Conservation (phyloP, 2,329 filamentous ascomycete species). For the Paraphaeosphaeria sporulosa region DNA sequence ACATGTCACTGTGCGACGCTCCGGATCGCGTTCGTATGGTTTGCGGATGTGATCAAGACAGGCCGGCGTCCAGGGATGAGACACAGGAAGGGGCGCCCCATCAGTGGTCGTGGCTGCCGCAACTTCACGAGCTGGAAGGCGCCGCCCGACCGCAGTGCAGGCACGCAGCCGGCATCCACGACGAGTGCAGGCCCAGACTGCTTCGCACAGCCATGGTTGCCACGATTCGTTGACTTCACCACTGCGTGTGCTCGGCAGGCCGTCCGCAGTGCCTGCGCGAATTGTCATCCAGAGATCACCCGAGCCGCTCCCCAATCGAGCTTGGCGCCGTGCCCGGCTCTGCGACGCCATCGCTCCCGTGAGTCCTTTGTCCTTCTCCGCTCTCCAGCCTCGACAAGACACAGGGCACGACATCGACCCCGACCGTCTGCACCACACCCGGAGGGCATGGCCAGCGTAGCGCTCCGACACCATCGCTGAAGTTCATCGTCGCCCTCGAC, state of each 20-base stretch:
- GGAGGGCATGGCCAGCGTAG: slow-evolving; percentile 35
- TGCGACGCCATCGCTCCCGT: slow-evolving; percentile 10
- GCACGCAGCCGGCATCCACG: not conserved
- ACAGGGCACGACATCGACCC: slow-evolving; percentile 9
- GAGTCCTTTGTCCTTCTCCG: slow-evolving; percentile 12
- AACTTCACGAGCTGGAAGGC: slow-evolving; percentile 6
- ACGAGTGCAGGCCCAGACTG: not conserved
- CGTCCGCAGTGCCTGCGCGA: slow-evolving; percentile 17
- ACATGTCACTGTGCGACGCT: not conserved
- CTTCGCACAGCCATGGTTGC: not conserved
- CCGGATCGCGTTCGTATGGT: not conserved
- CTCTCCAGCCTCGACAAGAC: slow-evolving; percentile 9
- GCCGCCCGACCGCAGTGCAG: slow-evolving; percentile 5
- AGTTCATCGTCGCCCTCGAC: slow-evolving; percentile 23
- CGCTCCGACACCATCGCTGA: slow-evolving; percentile 25
- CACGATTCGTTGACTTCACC: slow-evolving; percentile 11
- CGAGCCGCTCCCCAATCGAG: slow-evolving; percentile 17
- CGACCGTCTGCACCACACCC: slow-evolving; percentile 17
- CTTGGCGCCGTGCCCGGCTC: slow-evolving; percentile 11
- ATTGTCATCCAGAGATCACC: slow-evolving; percentile 25
- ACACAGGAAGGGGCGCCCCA: slow-evolving; percentile 10
- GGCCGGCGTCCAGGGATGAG: slow-evolving; percentile 3
- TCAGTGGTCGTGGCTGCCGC: slow-evolving; percentile 9
- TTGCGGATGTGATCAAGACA: slow-evolving; percentile 1
- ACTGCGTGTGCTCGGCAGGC: slow-evolving; percentile 17